A percentile compares a stretch with the other conserved stretches of the same genome.
These are phyloP conservation scores for Suillus ampliporus DNA, from an alignment of 768 basidiomycete genomes.

Conservation along the genomic window DNA sequence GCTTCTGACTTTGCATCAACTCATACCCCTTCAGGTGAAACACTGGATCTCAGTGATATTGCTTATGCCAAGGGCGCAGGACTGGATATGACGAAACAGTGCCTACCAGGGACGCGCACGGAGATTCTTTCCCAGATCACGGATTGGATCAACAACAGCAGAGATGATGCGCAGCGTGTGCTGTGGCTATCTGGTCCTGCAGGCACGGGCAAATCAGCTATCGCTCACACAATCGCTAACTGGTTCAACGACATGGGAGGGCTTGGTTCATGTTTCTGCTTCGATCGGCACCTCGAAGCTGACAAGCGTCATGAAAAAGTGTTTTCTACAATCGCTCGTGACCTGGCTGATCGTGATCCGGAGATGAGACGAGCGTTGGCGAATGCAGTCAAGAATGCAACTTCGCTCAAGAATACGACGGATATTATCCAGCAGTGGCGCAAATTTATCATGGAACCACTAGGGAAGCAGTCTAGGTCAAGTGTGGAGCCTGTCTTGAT, in stretches of 20 bases:
- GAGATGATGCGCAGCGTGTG: slow-evolving; percentile 9
- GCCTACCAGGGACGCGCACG: slow-evolving; percentile 22
- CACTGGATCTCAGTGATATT: slow-evolving; percentile 6
- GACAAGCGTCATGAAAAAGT: slow-evolving; percentile 19
- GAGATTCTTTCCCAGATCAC: slow-evolving; percentile 19
- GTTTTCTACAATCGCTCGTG: slow-evolving; percentile 37
- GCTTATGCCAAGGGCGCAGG: slow-evolving; percentile 7
- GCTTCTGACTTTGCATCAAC: neutral
- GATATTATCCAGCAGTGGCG: slow-evolving; percentile 19
- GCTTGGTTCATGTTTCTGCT: slow-evolving; percentile 27
- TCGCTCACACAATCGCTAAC: slow-evolving; percentile 26
- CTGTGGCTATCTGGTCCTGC: slow-evolving; percentile 20
- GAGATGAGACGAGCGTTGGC: neutral
- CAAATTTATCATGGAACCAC: slow-evolving; percentile 23
- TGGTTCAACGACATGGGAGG: slow-evolving; percentile 15
- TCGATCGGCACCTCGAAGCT: slow-evolving; percentile 12
- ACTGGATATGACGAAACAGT: slow-evolving; percentile 8
- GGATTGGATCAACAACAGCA: slow-evolving; percentile 17
- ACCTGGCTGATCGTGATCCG: slow-evolving; percentile 24
- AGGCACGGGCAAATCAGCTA: slow-evolving; percentile 37
- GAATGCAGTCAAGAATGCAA: neutral
- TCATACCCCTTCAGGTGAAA: neutral
- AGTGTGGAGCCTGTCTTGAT: slow-evolving; percentile 26
- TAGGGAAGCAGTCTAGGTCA: neutral
- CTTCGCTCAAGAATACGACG: neutral